Percentiles rank a stretch among this genome's conserved stretches.
These are phyloP conservation scores for Ziziphus jujuba DNA, from an alignment of 306 rosid genomes.

Conservation along the genomic window DNA sequence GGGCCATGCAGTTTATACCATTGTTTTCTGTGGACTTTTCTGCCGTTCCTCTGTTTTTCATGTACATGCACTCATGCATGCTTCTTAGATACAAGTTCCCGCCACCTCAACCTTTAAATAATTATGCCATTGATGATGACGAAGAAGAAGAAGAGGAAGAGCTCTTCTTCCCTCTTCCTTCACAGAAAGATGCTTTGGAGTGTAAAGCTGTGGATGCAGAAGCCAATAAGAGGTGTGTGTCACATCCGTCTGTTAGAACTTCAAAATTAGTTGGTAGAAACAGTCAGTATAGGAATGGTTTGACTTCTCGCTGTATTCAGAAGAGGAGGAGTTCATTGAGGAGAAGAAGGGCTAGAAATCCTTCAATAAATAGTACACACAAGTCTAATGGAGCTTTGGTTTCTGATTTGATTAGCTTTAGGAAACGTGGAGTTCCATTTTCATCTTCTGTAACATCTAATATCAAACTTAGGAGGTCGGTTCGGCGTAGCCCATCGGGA, in stretches of 20 bases:
- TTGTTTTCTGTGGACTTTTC: constrained; percentile 70
- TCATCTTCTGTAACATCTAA: constrained; percentile 27
- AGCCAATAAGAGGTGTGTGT: constrained; percentile 12
- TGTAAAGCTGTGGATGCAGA: constrained; percentile 22
- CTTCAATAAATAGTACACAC: constrained; percentile 30
- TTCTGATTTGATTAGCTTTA: constrained; percentile 37
- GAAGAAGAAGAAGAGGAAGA: constrained; percentile 30
- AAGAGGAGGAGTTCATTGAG: constrained; percentile 59
- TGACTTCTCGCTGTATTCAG: constrained; percentile 40
- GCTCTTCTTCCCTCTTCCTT: background rate
- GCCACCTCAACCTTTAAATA: constrained; percentile 32
- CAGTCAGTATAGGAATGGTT: constrained; percentile 37
- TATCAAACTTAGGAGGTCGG: constrained; percentile 41
- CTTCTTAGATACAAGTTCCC: constrained; percentile 32
- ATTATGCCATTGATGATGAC: constrained; percentile 8
- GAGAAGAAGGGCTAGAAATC: constrained; percentile 52
- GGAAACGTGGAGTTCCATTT: constrained; percentile 36
- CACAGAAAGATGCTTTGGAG: background rate
- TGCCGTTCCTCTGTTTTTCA: constrained; percentile 63
- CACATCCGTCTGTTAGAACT: constrained; percentile 33
- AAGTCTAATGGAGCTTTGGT: constrained; percentile 36
- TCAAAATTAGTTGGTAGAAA: constrained; percentile 40
- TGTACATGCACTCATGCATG: constrained; percentile 43
- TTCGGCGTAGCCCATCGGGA: constrained; percentile 14
- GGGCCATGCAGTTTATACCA: constrained; percentile 36